Evolutionary conservation across 1,139 yeast genomes (phyloP).

Genomic region (Starmera stellimalicola): DNA sequence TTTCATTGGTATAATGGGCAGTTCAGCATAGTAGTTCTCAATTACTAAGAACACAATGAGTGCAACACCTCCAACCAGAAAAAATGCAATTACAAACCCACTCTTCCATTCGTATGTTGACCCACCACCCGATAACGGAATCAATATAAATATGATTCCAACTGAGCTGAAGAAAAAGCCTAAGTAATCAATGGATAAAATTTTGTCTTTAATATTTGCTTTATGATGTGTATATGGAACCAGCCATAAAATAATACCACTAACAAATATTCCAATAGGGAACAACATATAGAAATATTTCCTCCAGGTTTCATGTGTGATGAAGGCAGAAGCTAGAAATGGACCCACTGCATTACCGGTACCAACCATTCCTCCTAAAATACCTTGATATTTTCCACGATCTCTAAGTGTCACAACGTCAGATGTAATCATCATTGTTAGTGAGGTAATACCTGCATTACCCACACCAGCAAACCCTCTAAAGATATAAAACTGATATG

Average conservation of each 20-base stretch:
- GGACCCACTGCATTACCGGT: conserved; percentile 50
- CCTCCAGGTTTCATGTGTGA: conserved; percentile 36
- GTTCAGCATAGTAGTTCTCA: conserved; percentile 39
- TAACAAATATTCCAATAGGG: conserved; percentile 28
- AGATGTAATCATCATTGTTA: conserved; percentile 29
- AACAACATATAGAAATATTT: conserved; percentile 36
- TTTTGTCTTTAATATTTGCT: conserved; percentile 21
- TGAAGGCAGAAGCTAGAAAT: conserved; percentile 43
- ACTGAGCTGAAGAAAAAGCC: conserved; percentile 39
- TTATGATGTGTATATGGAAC: conserved; percentile 2
- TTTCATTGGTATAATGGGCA: conserved; percentile 49
- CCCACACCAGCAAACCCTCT: conserved; percentile 34
- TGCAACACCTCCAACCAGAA: conserved; percentile 35
- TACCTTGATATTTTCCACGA: conserved; percentile 35
- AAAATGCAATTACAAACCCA: conserved; percentile 35
- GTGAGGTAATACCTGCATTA: conserved; percentile 29
- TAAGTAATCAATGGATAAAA: conserved; percentile 36
- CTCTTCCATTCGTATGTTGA: conserved; percentile 42
- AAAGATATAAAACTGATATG: conserved; percentile 27
- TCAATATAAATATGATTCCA: conserved; percentile 33
- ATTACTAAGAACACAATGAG: conserved; percentile 32
- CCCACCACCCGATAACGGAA: conserved; percentile 49
- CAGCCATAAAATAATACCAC: conserved; percentile 1
- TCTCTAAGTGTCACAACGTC: conserved; percentile 31
- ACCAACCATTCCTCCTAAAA: conserved; percentile 30